These are phyloP conservation scores for Hypoxylon cercidicola DNA, from an alignment of 495 filamentous ascomycete genomes.

Conservation along the genomic window DNA sequence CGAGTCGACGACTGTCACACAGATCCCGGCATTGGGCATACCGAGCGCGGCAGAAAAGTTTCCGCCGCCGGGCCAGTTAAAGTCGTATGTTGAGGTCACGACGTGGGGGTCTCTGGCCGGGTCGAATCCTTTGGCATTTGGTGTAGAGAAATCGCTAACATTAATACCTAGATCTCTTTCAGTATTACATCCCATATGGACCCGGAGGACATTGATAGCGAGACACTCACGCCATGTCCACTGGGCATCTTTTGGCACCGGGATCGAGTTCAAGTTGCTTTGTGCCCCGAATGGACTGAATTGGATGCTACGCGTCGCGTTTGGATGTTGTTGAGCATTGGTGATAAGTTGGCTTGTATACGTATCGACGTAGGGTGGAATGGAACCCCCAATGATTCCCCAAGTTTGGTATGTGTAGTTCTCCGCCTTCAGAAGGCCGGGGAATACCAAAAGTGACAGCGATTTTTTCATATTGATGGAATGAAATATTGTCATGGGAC, in stretches of 20 bases:
- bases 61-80: slow-evolving; percentile 1
- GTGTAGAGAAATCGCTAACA: slow-evolving; percentile 1
- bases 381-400: background rate
- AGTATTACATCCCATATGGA: slow-evolving; percentile 1
- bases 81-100: slow-evolving; percentile 2
- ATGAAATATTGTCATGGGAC: background rate
- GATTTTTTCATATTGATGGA: background rate
- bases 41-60: slow-evolving; percentile 1
- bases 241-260: background rate
- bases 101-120: slow-evolving; percentile 2
- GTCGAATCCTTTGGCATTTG: slow-evolving; percentile 1
- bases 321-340: background rate
- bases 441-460: background rate
- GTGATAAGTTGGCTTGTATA: slow-evolving; percentile 3
- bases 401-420: background rate
- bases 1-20: background rate
- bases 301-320: background rate
- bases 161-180: slow-evolving; percentile 2
- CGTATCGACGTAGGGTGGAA: background rate
- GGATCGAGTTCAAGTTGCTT: background rate
- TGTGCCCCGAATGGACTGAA: background rate
- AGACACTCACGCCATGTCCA: slow-evolving; percentile 2
- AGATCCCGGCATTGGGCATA: background rate
- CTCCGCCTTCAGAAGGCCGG: slow-evolving; percentile 4
- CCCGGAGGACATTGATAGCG: background rate